Percentiles rank a stretch among this genome's conserved stretches.
Evolutionary conservation across 2,329 filamentous ascomycete genomes (phyloP).

Genomic region (Chalaropsis thielavioides): DNA sequence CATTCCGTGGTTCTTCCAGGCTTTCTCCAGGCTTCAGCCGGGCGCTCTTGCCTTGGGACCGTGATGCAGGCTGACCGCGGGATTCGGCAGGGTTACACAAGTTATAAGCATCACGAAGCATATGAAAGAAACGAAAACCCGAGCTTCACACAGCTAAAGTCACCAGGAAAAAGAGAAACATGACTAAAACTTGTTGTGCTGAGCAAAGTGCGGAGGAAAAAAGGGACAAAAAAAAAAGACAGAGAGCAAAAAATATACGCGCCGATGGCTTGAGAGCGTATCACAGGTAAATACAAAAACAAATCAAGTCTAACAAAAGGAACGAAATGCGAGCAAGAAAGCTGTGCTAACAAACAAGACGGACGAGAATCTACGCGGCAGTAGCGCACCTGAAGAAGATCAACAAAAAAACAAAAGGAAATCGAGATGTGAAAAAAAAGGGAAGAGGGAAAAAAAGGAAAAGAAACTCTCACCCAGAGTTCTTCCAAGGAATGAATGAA

Average conservation of each 20-base stretch:
- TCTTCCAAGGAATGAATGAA: constrained; percentile 5
- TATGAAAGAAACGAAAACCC: too few relatives aligned
- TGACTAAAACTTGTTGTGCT: neutral
- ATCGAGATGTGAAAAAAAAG: constrained; percentile 3
- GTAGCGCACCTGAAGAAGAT: neutral
- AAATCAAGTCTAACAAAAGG: constrained; percentile 7
- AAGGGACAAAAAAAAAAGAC: neutral
- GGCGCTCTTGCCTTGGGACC: neutral
- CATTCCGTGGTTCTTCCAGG: neutral
- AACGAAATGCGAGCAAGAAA: neutral
- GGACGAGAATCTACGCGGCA: neutral
- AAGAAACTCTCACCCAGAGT: neutral
- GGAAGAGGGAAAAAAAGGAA: constrained; percentile 15
- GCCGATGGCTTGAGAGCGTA: neutral
- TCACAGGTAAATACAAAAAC: neutral
- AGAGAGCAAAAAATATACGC: neutral
- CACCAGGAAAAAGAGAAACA: neutral
- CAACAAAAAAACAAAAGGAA: constrained; percentile 7
- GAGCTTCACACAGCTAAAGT: too few relatives aligned
- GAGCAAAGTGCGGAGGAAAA: too few relatives aligned
- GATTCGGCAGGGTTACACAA: neutral
- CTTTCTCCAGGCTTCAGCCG: neutral
- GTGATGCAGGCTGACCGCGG: neutral
- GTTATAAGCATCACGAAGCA: too few relatives aligned
- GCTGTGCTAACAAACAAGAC: neutral